Evolutionary conservation across 345 rosid species (phyloP), one percentile per base, ranked within the genome.

Genomic region (Diplotaxis tenuifolia): DNA sequence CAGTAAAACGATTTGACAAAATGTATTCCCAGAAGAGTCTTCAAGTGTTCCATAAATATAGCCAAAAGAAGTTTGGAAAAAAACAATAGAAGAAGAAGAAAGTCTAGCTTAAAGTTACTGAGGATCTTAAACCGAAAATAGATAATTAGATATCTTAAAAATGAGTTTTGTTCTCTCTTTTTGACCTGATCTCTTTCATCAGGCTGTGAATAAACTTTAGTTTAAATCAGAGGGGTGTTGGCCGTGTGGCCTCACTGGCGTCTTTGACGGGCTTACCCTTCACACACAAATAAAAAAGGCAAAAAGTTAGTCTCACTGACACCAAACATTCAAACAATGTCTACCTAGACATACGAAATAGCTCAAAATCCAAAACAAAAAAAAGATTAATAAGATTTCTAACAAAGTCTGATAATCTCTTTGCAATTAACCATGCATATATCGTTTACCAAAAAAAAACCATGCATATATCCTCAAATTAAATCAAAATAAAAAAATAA

Each of bases 201-300:
- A 3, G 50, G 32, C 11, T 54, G 32, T 10, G 27, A 55, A n/a
- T 28, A 56, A 4, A 64, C 23, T 72, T 83, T 77, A 80, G 62
- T 55, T 81, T 55, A 68, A 27, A 0, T 80, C 76, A 38, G 82
- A 73, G 60, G 82, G 81, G 45, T 92, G 92, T 36, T 92, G 91
- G 60, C 83, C 80, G 45, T 92, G 92, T 36, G 93, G 91, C 38
- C 97, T 85, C 34, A 89, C 97, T 38, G 98, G 97, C 11, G 97
- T 91, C 89, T 93, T 93, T 2, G 98, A 93, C 14, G 98, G 97
- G 83, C 98, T 89, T 64, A 93, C 87, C 91, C 98, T 93, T 87
- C 79, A 75, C 9, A 67, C 16, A 74, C 16, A 28, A 0, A 40
- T 42, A 65, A 6, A 0, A 15, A 66, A 59, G 34, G 34, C 5